Base-by-base conservation (phyloP, 345 rosid species). In the Boechera retrofracta region DNA sequence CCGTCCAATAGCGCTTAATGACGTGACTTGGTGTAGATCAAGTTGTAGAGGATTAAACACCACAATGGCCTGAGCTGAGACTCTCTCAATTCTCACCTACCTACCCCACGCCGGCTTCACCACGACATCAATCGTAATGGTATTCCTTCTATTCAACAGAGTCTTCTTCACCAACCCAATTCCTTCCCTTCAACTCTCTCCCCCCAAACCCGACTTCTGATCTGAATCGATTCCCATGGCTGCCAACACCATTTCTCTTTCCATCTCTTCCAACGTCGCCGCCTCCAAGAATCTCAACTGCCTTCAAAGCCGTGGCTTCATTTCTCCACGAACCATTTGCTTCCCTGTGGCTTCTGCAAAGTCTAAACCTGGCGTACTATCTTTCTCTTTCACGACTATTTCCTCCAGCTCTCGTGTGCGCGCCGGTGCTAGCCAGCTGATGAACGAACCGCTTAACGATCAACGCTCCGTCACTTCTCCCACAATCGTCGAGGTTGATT, bases 401-500 rank as follows among this genome's bases (percentile, higher is more conserved):
- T 13, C 33, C 72, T 13, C 33, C 72, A 42, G 63, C 69, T 66
- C 72, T 32, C 81, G 77, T 65, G 72, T 86, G 60, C 71, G 76
- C 53, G 93, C 95, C 39, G 62, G 79, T 62, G 71, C 91, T 41
- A 81, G 90, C 76, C 87, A 78, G 67, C 89, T 89, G 54, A 84
- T 92, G 86, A 89, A 86, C 77, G 87, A 83, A 64, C 82, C 89
- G 10, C 79, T 80, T 45, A 47, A 74, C 44, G 83, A 82, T 35
- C 74, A 80, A 49, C 73, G 80, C 59, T 29, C 88, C 67, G 51
- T 55, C 65, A 75, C 32, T 66, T 82, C 89, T 51, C 92, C 96
- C 60, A 89, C 93, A 0, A 67, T 86, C 61, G 98, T 95, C 39
- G 87, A 95, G 5, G 99, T 95, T 69, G 93, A 91, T 81, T 85